Percentiles rank a stretch among this genome's conserved stretches.
These are phyloP conservation scores for Spinellus fusiger DNA, from an alignment of 192 early-diverging fungal species.

Conservation along the genomic window DNA sequence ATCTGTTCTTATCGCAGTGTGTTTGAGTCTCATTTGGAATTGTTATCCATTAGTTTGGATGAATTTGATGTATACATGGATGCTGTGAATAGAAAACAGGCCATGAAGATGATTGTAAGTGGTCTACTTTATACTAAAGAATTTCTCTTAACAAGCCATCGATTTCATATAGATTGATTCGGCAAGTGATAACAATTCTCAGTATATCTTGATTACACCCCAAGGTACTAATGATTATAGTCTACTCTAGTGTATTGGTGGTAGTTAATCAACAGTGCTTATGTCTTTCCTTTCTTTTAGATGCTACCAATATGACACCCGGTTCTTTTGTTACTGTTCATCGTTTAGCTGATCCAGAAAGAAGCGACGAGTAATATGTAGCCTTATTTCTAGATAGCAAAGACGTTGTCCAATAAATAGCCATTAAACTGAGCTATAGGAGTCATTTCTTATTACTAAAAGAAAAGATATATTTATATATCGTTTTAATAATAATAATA, in stretches of 20 bases:
- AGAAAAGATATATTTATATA: too few species aligned
- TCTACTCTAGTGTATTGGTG: neutral
- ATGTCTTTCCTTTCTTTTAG: conserved; percentile 18
- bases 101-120: conserved; percentile 77
- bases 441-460: too few species aligned
- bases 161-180: conserved; percentile 51
- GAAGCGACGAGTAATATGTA: too few species aligned
- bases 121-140: neutral
- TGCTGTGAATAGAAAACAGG: conserved; percentile 86
- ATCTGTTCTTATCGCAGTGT: neutral
- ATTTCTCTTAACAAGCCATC: neutral
- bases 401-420: too few species aligned
- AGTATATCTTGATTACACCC: conserved; percentile 97
- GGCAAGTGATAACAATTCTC: conserved; percentile 63
- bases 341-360: conserved; percentile 53
- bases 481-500: too few species aligned
- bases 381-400: too few species aligned
- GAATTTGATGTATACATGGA: conserved; percentile 99
- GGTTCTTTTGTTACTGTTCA: conserved; percentile 54
- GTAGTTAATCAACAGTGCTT: neutral
- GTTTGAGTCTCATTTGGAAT: neutral
- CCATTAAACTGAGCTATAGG: too few species aligned
- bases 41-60: conserved; percentile 56
- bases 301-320: conserved; percentile 62
- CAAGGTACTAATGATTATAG: conserved; percentile 38